Evolutionary conservation across 2,329 filamentous ascomycete species (phyloP), one percentile per base, ranked within the genome.

Genomic region (Clonostachys byssicola): DNA sequence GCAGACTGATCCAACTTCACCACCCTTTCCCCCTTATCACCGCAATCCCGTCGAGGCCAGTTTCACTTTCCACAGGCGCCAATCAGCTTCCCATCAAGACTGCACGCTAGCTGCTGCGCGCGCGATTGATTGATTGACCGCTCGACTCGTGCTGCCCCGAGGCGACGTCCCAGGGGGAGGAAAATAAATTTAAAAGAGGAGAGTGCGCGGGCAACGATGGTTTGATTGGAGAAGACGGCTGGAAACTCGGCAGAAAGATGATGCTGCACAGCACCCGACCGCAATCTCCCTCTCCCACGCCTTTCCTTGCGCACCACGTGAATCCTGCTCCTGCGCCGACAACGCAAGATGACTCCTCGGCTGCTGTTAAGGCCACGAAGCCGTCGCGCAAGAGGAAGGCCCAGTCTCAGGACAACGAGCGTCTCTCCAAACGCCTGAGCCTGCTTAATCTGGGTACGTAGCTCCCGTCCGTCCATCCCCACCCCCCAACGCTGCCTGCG

Each of bases 371-470:
- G 17, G 18, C 34, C 16, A 30, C 17, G n/a, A 20, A 18, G 12
- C 12, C 17, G 13, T 34, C 42, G 16, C 69, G 74, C 59, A 86
- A 85, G 68, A 70, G 82, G 56, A 85, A 84, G 66, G 78, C 81
- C 49, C 77, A 81, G 46, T 63, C 66, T 13, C 78, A 80, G 51
- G 74, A 80, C 58, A 83, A 80, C 54, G 81, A 95, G 68, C 85
- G 91, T 45, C 78, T 96, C 53, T 86, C 87, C 42, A 96, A 96
- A 72, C 80, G 87, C 54, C 77, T 96, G 65, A 88, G 89, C 62
- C 73, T 88, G 45, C 77, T 96, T 47, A 91, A 92, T 63, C 71
- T 96, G 54, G 88, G 90, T 94, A 81, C 47, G 73, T 65, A 48
- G 34, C 47, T 34, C 34, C n/a, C n/a, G 12, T 38, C 38, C 33